A percentile compares a stretch with the other conserved stretches of the same genome.
Conservation (phyloP, 2,329 filamentous ascomycete species). For the Epicoccum sorghinum region DNA sequence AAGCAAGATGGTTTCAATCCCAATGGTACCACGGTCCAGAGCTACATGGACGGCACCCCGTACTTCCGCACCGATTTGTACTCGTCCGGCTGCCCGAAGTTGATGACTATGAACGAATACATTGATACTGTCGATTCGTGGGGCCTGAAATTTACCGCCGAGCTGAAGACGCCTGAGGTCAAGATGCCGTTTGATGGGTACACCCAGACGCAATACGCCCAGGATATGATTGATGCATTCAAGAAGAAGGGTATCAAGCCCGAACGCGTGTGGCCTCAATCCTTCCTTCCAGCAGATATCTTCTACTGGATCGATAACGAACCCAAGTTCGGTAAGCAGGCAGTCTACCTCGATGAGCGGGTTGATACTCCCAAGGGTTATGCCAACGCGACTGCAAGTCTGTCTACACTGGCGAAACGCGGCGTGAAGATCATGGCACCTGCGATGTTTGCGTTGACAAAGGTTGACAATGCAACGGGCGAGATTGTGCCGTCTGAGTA, state of each 20-base stretch:
- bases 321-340: constrained; percentile 66
- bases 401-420: constrained; percentile 61
- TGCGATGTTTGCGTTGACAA: constrained; percentile 67
- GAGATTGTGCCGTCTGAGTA: constrained; percentile 69
- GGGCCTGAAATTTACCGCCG: constrained; percentile 56
- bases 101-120: constrained; percentile 66
- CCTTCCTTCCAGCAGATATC: constrained; percentile 68
- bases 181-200: constrained; percentile 73
- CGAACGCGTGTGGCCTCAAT: constrained; percentile 61
- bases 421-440: constrained; percentile 70
- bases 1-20: constrained; percentile 70
- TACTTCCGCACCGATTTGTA: constrained; percentile 71
- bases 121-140: constrained; percentile 66
- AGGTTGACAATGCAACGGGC: constrained; percentile 53
- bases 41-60: constrained; percentile 65
- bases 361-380: constrained; percentile 59
- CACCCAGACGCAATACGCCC: constrained; percentile 68
- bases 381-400: constrained; percentile 60
- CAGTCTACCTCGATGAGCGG: constrained; percentile 68
- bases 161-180: constrained; percentile 68
- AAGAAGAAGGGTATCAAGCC: constrained; percentile 46
- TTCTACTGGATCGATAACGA: constrained; percentile 70
- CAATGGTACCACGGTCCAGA: constrained; percentile 62
- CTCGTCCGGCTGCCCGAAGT: constrained; percentile 63
- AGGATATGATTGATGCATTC: constrained; percentile 62